Conservation (phyloP, 805 yeast genomes). For the Lachancea cidri region DNA sequence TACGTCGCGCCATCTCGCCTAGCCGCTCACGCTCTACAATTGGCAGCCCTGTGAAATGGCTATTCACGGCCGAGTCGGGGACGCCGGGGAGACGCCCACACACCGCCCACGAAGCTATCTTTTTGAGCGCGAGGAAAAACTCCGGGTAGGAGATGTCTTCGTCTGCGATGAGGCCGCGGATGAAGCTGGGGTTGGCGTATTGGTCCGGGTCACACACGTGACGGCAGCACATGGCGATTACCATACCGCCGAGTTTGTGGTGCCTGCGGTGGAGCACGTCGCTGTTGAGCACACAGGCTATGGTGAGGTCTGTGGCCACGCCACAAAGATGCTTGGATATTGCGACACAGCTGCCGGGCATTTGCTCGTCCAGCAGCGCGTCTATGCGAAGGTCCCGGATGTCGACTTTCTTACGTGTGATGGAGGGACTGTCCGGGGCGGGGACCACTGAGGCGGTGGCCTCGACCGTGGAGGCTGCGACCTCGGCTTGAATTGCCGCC, state of each 20-base stretch:
- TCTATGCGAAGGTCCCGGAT: conserved; percentile 68
- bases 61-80: conserved; percentile 34
- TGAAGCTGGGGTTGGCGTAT: conserved; percentile 26
- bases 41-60: conserved; percentile 44
- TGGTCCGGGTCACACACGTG: conserved; percentile 67
- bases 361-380: conserved; percentile 32
- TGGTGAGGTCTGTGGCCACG: conserved; percentile 84
- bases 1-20: conserved; percentile 65
- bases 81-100: conserved; percentile 51
- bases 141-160: conserved; percentile 16
- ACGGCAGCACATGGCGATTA: conserved; percentile 91
- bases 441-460: conserved; percentile 16
- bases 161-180: conserved; percentile 43
- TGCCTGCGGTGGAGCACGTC: conserved; percentile 14
- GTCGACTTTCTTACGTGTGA: conserved; percentile 47
- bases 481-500: conserved; percentile 16
- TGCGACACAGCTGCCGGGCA: conserved; percentile 39
- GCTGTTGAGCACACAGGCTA: conserved; percentile 52
- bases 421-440: conserved; percentile 10
- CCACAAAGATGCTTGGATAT: conserved; percentile 91
- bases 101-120: conserved; percentile 86
- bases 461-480: not conserved
- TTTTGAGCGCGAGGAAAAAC: conserved; percentile 47
- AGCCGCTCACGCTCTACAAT: conserved; percentile 47
- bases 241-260: conserved; percentile 44